Evolutionary conservation across 768 basidiomycete genomes (phyloP), one percentile per base, ranked within the genome.

Genomic region (Amanita pseudoporphyria): DNA sequence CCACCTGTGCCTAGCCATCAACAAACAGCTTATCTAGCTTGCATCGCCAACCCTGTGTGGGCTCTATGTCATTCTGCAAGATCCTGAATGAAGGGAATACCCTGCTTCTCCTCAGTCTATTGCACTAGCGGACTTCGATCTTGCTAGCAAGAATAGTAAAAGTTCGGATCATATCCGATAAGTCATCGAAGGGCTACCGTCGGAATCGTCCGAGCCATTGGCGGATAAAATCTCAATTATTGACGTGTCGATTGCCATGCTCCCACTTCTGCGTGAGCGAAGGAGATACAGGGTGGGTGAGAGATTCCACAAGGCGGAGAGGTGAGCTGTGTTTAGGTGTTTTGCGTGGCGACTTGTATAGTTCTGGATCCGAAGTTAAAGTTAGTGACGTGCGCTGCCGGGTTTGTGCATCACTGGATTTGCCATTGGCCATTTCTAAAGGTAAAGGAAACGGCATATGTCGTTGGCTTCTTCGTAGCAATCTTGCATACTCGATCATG

Each of bases 221-320:
- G n/a, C 41, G 5, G 49, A 50, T 12, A 40, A 50, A 9, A 50
- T 40, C 30, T 50, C 49, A 24, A 50, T 50, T 30, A 50, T n/a
- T 4, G 49, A 33, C 30, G 14, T 50, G 9, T 38, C n/a, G 21
- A 14, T 26, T 9, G 32, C 21, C 28, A 6, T 12, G n/a, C 32
- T 42, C 24, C 3, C 31, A n/a, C 16, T 39, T 16, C 39, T 31
- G 41, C 12, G 7, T 12, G 19, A 18, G 48, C 7, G 49, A 42
- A 24, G 49, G 41, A 24, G 49, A 50, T 22, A 24, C 31, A 13
- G 40, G 2, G 3, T 40, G 49, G 21, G 31, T 22, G 12, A 18
- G 31, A 9, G 40, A 13, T 33, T 43, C 19, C 26, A 19, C 28
- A 3, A 19, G n/a, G n/a, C 21, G 21, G 5, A 14, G 22, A 28